phyloP scores from a whole-genome alignment of 1,284 basidiomycete species.

The Papiliotrema terrestris region DNA sequence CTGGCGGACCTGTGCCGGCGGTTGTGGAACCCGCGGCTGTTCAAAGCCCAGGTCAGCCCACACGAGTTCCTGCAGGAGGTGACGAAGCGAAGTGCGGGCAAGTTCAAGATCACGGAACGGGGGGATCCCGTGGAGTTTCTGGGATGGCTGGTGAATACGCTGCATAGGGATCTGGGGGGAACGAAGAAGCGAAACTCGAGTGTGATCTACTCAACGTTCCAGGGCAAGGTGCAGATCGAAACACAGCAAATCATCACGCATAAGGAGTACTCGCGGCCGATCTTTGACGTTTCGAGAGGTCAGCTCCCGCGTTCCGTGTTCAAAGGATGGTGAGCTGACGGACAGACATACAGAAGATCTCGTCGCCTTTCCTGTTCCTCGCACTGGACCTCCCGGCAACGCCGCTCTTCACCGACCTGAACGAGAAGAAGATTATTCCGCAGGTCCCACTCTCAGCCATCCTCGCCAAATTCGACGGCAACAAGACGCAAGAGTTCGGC shows the following conservation, averaged over 20 bases:
- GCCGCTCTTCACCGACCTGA: slow-evolving; percentile 89
- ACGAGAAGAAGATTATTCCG: slow-evolving; percentile 97
- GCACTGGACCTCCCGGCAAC: slow-evolving; percentile 94
- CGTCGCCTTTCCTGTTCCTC: slow-evolving; percentile 90
- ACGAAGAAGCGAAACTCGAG: slow-evolving; percentile 81
- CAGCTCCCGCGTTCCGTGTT: too few species aligned
- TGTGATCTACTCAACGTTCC: slow-evolving; percentile 88
- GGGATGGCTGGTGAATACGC: slow-evolving; percentile 88
- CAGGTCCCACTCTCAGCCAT: slow-evolving; percentile 90
- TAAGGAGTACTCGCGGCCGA: slow-evolving; percentile 72
- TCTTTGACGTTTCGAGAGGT: slow-evolving; percentile 91
- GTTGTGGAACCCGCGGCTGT: slow-evolving; percentile 90
- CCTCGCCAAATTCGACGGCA: slow-evolving; percentile 93
- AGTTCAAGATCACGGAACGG: slow-evolving; percentile 87
- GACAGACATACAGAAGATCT: slow-evolving; percentile 71
- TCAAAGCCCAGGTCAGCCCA: slow-evolving; percentile 97
- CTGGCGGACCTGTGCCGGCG: slow-evolving; percentile 84
- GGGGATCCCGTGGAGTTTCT: slow-evolving; percentile 96
- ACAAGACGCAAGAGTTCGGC: slow-evolving; percentile 79
- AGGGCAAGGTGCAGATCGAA: slow-evolving; percentile 88
- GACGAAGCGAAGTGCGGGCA: slow-evolving; percentile 75
- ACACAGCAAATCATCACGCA: slow-evolving; percentile 86
- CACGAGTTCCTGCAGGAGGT: slow-evolving; percentile 99
- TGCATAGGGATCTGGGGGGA: slow-evolving; percentile 89
- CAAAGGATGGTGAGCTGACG: neutral